phyloP scores from a whole-genome alignment of 208 protist species.

The Leishmania amazonensis region DNA sequence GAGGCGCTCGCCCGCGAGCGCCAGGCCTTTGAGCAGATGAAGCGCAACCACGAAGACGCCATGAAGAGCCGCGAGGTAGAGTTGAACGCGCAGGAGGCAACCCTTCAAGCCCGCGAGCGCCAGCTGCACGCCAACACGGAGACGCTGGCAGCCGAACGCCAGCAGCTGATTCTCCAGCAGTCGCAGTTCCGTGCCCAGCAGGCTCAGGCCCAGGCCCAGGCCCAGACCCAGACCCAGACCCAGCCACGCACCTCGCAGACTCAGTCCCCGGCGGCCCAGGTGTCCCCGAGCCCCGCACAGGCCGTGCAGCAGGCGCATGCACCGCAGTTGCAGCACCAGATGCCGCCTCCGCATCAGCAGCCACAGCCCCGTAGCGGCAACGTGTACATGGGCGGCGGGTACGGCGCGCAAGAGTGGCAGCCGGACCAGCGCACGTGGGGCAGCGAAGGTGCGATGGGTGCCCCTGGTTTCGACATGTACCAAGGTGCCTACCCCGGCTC shows the following conservation, averaged over 20 bases:
- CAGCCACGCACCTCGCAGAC: constrained; percentile 21
- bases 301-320: constrained; percentile 14
- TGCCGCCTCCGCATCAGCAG: constrained; percentile 28
- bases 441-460: constrained; percentile 21
- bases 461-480: constrained; percentile 19
- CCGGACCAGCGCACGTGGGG: constrained; percentile 30
- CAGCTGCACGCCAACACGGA: constrained; percentile 46
- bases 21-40: constrained; percentile 44
- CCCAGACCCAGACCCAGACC: constrained; percentile 16
- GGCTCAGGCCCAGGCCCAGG: constrained; percentile 21
- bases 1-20: constrained; percentile 50
- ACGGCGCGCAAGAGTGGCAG: constrained; percentile 16
- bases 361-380: constrained; percentile 22
- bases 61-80: constrained; percentile 54
- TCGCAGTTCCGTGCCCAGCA: constrained; percentile 36
- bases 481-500: constrained; percentile 15
- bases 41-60: constrained; percentile 46
- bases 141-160: constrained; percentile 34
- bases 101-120: constrained; percentile 36
- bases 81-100: constrained; percentile 42
- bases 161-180: constrained; percentile 51
- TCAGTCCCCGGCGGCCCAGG: constrained; percentile 31
- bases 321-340: constrained; percentile 27
- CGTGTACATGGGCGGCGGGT: constrained; percentile 30
- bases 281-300: constrained; percentile 21